phyloP scores from a whole-genome alignment of 2,329 filamentous ascomycete genomes.

The Phialemoniopsis sp. region DNA sequence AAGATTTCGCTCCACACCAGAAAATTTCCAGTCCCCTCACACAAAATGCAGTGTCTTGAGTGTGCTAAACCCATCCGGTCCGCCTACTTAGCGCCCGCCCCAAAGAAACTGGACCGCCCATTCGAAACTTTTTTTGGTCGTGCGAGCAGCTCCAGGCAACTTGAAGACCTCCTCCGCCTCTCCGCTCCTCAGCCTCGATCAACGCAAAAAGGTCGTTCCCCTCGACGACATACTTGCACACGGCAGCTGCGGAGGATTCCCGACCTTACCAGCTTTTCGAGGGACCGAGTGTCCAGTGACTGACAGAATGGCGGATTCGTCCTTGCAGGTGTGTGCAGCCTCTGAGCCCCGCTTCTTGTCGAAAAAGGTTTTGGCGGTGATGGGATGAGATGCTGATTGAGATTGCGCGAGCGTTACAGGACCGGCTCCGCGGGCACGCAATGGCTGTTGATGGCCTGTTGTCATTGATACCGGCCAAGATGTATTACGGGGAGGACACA shows the following conservation, averaged over 20 bases:
- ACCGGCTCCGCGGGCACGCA: conserved; percentile 54
- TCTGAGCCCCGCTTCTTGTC: neutral
- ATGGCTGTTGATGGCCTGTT: conserved; percentile 83
- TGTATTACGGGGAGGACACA: conserved; percentile 84
- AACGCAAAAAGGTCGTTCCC: too few species aligned
- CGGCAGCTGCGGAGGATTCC: too few species aligned
- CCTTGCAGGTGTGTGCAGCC: conserved; percentile 11
- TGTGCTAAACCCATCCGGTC: too few species aligned
- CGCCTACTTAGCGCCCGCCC: too few species aligned
- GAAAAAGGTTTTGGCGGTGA: neutral
- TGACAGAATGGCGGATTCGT: conserved; percentile 13
- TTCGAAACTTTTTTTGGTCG: too few species aligned
- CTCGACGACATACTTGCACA: too few species aligned
- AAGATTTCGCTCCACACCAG: conserved; percentile 15
- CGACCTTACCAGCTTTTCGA: too few species aligned
- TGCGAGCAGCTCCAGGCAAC: too few species aligned
- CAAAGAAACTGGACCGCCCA: too few species aligned
- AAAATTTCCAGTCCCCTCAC: conserved; percentile 12
- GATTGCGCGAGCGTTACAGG: conserved; percentile 26
- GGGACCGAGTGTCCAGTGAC: neutral
- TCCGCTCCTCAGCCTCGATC: too few species aligned
- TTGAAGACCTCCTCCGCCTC: too few species aligned
- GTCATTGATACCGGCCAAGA: conserved; percentile 83
- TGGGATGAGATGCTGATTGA: neutral
- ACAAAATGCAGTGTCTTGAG: conserved; percentile 1